phyloP scores from a whole-genome alignment of 192 early-diverging fungal genomes.

The Linnemannia zychae region DNA sequence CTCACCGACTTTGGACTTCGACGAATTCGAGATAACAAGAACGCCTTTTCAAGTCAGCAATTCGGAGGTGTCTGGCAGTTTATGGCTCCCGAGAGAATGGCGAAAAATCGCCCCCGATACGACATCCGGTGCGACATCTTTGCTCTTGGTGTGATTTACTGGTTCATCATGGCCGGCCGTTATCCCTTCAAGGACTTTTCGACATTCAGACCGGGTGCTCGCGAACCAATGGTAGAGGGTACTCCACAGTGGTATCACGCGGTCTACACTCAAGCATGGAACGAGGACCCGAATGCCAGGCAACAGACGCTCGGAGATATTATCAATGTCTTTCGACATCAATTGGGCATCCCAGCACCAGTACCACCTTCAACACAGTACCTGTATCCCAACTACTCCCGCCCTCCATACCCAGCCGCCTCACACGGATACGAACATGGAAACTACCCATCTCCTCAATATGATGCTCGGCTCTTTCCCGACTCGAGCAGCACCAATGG shows the following conservation, averaged over 20 bases:
- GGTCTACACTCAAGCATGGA: slow-evolving; percentile 39
- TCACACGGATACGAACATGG: slow-evolving; percentile 16
- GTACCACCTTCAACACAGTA: slow-evolving; percentile 2
- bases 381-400: slow-evolving; percentile 15
- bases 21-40: slow-evolving; percentile 39
- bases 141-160: slow-evolving; percentile 49
- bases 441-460: slow-evolving; percentile 6
- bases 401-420: slow-evolving; percentile 17
- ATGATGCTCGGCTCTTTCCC: slow-evolving; percentile 5
- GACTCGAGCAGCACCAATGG: slow-evolving; percentile 22
- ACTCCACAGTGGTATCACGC: slow-evolving; percentile 37
- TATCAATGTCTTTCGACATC: slow-evolving; percentile 28
- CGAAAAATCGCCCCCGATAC: slow-evolving; percentile 44
- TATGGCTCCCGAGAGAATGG: slow-evolving; percentile 52
- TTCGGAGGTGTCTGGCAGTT: slow-evolving; percentile 54
- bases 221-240: slow-evolving; percentile 32
- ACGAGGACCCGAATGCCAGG: slow-evolving; percentile 32
- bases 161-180: slow-evolving; percentile 45
- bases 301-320: slow-evolving; percentile 38
- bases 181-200: slow-evolving; percentile 49
- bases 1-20: slow-evolving; percentile 52
- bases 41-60: slow-evolving; percentile 48
- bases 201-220: slow-evolving; percentile 26
- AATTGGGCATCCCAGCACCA: slow-evolving; percentile 29
- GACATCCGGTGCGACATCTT: slow-evolving; percentile 52